These are phyloP conservation scores for Solanum chmielewskii DNA, from an alignment of 257 asterid species.

Conservation along the genomic window DNA sequence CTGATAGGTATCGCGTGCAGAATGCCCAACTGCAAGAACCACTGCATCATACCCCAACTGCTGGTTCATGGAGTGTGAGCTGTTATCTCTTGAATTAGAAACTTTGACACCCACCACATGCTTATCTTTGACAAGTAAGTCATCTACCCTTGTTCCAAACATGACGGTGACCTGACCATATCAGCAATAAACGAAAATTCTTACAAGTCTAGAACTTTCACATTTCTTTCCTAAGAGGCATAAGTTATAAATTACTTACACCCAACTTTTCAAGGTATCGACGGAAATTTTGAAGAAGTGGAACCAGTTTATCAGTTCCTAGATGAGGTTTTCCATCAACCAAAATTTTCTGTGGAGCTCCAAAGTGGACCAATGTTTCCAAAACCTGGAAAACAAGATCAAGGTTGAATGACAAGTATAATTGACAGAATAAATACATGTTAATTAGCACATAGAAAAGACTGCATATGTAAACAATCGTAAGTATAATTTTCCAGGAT, in stretches of 20 bases:
- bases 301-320: slow-evolving; percentile 89
- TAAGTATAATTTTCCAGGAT: not conserved
- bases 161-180: slow-evolving; percentile 56
- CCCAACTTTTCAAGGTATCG: slow-evolving; percentile 70
- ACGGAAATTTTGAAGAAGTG: slow-evolving; percentile 69
- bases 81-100: slow-evolving; percentile 38
- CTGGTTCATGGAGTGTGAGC: slow-evolving; percentile 16
- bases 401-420: not conserved
- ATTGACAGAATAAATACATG: not conserved
- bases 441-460: not conserved
- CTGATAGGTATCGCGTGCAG: slow-evolving; percentile 83
- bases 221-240: slow-evolving; percentile 3
- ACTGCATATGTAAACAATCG: not conserved
- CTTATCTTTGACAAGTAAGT: slow-evolving; percentile 58
- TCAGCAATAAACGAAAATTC: not conserved
- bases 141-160: slow-evolving; percentile 88
- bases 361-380: slow-evolving; percentile 76
- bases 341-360: slow-evolving; percentile 82
- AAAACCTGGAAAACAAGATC: slow-evolving; percentile 43
- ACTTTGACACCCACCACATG: slow-evolving; percentile 61
- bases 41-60: slow-evolving; percentile 65
- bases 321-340: slow-evolving; percentile 95
- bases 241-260: slow-evolving; percentile 37
- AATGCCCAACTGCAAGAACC: slow-evolving; percentile 95
- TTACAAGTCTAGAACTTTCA: not conserved